Percentiles rank a stretch among this genome's conserved stretches.
Evolutionary conservation across 2,329 filamentous ascomycete genomes (phyloP).

Genomic region (Sporothrix globosa): DNA sequence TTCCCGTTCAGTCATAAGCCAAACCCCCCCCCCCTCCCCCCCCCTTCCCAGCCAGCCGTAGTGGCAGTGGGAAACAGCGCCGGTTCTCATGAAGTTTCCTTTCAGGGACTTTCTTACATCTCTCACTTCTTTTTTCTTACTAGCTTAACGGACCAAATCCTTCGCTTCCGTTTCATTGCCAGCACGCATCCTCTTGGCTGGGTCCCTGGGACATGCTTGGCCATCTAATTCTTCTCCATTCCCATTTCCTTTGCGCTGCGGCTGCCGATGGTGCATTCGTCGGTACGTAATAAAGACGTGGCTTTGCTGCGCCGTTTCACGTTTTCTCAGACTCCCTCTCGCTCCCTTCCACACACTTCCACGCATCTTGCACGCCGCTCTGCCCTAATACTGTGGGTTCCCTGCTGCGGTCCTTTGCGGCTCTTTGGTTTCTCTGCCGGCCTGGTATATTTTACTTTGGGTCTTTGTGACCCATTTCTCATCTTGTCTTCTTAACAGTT

Average conservation of each 20-base stretch:
- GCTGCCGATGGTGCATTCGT: conserved; percentile 20
- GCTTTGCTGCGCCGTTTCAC: conserved; percentile 10
- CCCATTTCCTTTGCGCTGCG: not conserved
- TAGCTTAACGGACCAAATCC: not conserved
- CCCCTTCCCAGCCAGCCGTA: conserved; percentile 14
- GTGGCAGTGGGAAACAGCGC: conserved; percentile 21
- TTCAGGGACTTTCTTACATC: not conserved
- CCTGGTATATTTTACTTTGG: not conserved
- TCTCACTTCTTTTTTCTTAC: not conserved
- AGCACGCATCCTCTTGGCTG: conserved; percentile 18
- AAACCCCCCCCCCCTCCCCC: not conserved
- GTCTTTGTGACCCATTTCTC: not conserved
- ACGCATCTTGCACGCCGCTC: not conserved
- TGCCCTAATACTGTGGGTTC: conserved; percentile 21
- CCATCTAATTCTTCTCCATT: not conserved
- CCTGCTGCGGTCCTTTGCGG: conserved; percentile 22
- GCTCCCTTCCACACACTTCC: not conserved
- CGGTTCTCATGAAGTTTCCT: conserved; percentile 19
- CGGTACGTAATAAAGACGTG: conserved; percentile 14
- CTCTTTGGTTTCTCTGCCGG: conserved; percentile 19
- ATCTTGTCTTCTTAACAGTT: not conserved
- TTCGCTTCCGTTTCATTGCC: conserved; percentile 20
- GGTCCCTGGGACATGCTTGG: conserved; percentile 1
- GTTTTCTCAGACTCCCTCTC: not conserved
- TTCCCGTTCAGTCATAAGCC: conserved; percentile 12